Base-by-base conservation (phyloP, 441 rosid species). In the Pelargonium fulgidum region DNA sequence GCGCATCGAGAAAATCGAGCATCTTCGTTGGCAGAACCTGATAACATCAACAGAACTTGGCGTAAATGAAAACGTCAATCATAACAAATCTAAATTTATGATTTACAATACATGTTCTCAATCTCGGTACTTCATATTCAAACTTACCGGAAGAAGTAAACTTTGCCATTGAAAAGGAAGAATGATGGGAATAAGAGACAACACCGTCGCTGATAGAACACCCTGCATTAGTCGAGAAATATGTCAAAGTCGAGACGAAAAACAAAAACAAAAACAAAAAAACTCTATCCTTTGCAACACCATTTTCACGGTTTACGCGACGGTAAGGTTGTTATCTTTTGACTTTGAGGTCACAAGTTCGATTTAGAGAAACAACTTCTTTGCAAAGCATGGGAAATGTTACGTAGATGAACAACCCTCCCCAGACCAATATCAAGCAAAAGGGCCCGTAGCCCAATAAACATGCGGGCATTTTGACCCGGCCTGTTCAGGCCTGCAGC, bases 131-230 rank as follows among this genome's bases (percentile, higher is more conserved):
- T 56, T 56, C 17, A 17, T 22, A 20, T 56, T 59, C 72, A 67
- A 77, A 78, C 93, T 87, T 82, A 94, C 99, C 12, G 97, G 99
- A 80, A 94, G 92, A 74, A 92, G 81, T 78, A 94, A 81, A 82
- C 97, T 91, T 82, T 94, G 99, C 99, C 99, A 94, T 71, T 89
- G 92, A 87, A 94, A 94, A 39, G 99, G 99, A 17, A 85, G 84
- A 80, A 94, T 94, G 84, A 94, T 77, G 70, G 99, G 96, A 74
- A 85, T 77, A 70, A 91, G 81, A 71, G 99, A 94, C 66, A 90
- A 77, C 67, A 89, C 93, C 64, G 82, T 74, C 70, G 99, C 96
- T 36, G 99, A 91, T 69, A 94, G 78, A 76, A 91, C 85, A 78
- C 99, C 99, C 97, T 94, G 88, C 81, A 82, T 52, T 13, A 19